phyloP scores from a whole-genome alignment of 805 yeast species.

The Diddensiella transvaalensis region DNA sequence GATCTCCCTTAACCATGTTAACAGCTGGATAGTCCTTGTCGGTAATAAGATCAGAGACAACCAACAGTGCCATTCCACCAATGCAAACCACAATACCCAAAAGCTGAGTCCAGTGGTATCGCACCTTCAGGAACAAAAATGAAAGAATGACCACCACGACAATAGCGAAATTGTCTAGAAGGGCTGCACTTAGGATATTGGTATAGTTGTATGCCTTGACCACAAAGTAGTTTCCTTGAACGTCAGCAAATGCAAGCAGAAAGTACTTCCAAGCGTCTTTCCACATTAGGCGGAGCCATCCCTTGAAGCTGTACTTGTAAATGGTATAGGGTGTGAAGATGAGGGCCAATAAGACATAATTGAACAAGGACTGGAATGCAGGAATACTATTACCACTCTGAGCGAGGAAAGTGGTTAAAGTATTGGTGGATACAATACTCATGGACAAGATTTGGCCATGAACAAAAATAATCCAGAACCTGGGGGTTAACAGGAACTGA shows the following conservation, averaged over 20 bases:
- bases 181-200: slow-evolving; percentile 40
- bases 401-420: slow-evolving; percentile 40
- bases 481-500: slow-evolving; percentile 31
- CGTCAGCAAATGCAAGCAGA: slow-evolving; percentile 42
- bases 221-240: slow-evolving; percentile 45
- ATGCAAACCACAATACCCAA: slow-evolving; percentile 39
- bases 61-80: slow-evolving; percentile 42
- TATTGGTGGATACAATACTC: slow-evolving; percentile 41
- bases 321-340: slow-evolving; percentile 40
- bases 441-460: slow-evolving; percentile 42
- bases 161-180: slow-evolving; percentile 44
- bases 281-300: slow-evolving; percentile 31
- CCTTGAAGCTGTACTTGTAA: slow-evolving; percentile 38
- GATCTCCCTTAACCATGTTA: slow-evolving; percentile 42
- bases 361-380: slow-evolving; percentile 43
- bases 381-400: slow-evolving; percentile 39
- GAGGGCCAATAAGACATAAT: slow-evolving; percentile 37
- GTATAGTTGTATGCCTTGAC: slow-evolving; percentile 44
- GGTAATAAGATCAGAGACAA: slow-evolving; percentile 39
- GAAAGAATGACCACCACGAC: slow-evolving; percentile 42
- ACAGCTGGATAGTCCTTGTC: slow-evolving; percentile 40
- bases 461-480: slow-evolving; percentile 41
- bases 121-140: slow-evolving; percentile 40
- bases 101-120: slow-evolving; percentile 45
- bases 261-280: slow-evolving; percentile 43